These are phyloP conservation scores for Raddia distichophylla DNA, from an alignment of 176 grass and related monocot genomes.

Conservation along the genomic window DNA sequence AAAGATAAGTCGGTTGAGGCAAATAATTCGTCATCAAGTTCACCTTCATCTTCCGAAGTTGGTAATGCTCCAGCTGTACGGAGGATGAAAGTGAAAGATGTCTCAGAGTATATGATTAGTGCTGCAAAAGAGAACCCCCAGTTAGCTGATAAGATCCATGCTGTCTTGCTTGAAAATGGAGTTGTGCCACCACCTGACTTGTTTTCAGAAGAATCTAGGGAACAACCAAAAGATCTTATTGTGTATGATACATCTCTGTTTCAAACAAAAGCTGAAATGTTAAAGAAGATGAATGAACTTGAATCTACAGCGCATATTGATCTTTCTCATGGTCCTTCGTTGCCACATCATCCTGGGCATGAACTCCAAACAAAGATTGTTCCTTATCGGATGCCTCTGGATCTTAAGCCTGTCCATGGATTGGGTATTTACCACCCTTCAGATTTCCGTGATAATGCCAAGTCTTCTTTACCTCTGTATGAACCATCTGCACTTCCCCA, in stretches of 20 bases:
- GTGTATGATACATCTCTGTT: slow-evolving; percentile 59
- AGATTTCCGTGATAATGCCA: slow-evolving; percentile 26
- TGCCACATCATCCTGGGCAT: slow-evolving; percentile 52
- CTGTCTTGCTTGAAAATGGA: slow-evolving; percentile 96
- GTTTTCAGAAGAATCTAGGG: slow-evolving; percentile 80
- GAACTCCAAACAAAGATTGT: slow-evolving; percentile 45
- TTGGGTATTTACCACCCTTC: slow-evolving; percentile 43
- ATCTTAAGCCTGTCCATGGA: slow-evolving; percentile 64
- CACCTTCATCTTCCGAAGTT: slow-evolving; percentile 45
- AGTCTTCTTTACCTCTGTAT: slow-evolving; percentile 25
- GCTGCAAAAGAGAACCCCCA: slow-evolving; percentile 96
- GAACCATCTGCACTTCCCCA: slow-evolving; percentile 42
- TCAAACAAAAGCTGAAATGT: slow-evolving; percentile 67
- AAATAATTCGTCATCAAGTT: slow-evolving; percentile 52
- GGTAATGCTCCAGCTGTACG: slow-evolving; percentile 56
- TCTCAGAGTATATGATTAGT: slow-evolving; percentile 99
- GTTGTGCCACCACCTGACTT: slow-evolving; percentile 87
- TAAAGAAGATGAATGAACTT: slow-evolving; percentile 57
- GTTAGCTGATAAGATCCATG: slow-evolving; percentile 95
- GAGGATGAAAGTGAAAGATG: slow-evolving; percentile 92
- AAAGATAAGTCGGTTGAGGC: slow-evolving; percentile 47
- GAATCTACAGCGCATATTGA: slow-evolving; percentile 41
- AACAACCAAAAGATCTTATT: slow-evolving; percentile 66
- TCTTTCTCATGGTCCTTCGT: slow-evolving; percentile 50
- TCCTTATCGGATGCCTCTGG: slow-evolving; percentile 45